phyloP scores from a whole-genome alignment of 768 basidiomycete genomes.

The Dentipellis fragilis region DNA sequence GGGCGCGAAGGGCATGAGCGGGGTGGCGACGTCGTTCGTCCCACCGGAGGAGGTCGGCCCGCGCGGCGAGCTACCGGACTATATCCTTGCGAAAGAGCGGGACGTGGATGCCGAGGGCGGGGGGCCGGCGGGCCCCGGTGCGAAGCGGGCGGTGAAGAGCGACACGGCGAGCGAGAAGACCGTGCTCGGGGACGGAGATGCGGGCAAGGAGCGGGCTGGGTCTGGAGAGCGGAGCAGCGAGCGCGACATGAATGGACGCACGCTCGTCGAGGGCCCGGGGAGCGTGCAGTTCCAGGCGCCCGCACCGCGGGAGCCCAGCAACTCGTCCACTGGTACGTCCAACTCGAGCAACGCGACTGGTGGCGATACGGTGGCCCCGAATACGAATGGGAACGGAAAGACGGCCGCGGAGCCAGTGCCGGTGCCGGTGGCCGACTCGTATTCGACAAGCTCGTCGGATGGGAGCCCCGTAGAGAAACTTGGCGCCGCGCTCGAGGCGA shows the following conservation, averaged over 20 bases:
- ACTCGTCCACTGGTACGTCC: too few relatives aligned
- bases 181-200: neutral
- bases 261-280: neutral
- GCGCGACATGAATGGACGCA: too few relatives aligned
- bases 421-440: conserved; percentile 21
- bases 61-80: conserved; percentile 30
- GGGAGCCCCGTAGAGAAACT: conserved; percentile 34
- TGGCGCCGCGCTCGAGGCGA: conserved; percentile 23
- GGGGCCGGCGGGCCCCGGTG: neutral
- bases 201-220: neutral
- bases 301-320: neutral
- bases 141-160: neutral
- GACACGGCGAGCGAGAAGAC: neutral
- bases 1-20: neutral
- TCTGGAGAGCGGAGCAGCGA: too few relatives aligned
- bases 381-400: conserved; percentile 3
- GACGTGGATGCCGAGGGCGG: neutral
- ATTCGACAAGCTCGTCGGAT: conserved; percentile 38
- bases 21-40: conserved; percentile 5
- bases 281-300: neutral
- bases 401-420: conserved; percentile 16
- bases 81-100: conserved; percentile 13
- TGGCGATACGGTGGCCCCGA: neutral
- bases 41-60: conserved; percentile 31
- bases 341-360: neutral